Evolutionary conservation across 2,329 filamentous ascomycete species (phyloP), one percentile per base, ranked within the genome.

Genomic region (Fusarium sp.): DNA sequence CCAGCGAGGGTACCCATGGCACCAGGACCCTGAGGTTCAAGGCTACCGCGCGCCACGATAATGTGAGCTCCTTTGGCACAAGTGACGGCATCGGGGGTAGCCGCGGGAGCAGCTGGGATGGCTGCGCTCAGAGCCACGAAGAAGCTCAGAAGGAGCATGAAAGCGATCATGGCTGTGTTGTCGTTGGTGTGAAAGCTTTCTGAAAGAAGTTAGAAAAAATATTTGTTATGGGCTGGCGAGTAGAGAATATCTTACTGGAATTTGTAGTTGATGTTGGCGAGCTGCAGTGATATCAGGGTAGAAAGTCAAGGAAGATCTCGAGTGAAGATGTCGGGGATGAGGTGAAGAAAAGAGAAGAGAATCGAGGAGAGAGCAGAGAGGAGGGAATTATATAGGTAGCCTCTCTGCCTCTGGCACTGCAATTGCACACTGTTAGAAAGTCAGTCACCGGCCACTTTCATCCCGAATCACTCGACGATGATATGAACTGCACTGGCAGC

Each of bases 51-150:
- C 3, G 64, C 61, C 1, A 70, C 66, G 32, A 73, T 43, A 47
- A 73, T 48, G 9, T 73, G 71, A 2, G 60, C 66, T 1, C 68
- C 58, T 3, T 70, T 36, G 17, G 59, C 38, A 14, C 70, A 73
- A 5, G 58, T 38, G 21, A 23, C 17, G 3, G 56, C 14, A 2
- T 40, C 2, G 1, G 15, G 5, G 4, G 40, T 36, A 32, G 28
- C 14, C 28, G 28, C 28, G 4, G 11, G 26, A 0, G 38, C 0
- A 34, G 32, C 32, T 15, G 32, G 17, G 11, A 30, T 20, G 20
- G 62, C 67, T 2, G 55, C 8, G 1, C 8, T 48, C 14, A 70
- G 17, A 24, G 49, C 51, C n/a, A 50, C 6, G 1, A 70, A 12
- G 36, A 69, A 6, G 23, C 46, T 28, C 2, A 64, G 0, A 3